phyloP scores from a whole-genome alignment of 352 stramenopile species.

The Aphanomyces stellatus region DNA sequence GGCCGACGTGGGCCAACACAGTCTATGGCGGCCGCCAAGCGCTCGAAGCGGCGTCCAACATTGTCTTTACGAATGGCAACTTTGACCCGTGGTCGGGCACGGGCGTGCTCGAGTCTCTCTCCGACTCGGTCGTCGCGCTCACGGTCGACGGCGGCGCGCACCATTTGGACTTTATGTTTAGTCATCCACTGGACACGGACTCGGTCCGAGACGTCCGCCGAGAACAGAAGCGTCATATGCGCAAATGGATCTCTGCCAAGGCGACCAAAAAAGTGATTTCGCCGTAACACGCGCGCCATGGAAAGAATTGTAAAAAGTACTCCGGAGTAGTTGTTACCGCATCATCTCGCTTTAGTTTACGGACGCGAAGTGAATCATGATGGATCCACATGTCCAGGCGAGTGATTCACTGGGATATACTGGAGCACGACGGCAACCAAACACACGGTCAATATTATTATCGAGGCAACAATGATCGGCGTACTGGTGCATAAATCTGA shows the following conservation, averaged over 20 bases:
- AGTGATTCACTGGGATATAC: too few relatives aligned
- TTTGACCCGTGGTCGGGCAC: constrained; percentile 90
- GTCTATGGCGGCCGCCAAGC: constrained; percentile 61
- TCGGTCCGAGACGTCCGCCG: constrained; percentile 63
- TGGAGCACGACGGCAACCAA: too few relatives aligned
- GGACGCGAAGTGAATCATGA: too few relatives aligned
- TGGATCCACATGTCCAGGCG: too few relatives aligned
- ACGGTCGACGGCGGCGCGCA: constrained; percentile 70
- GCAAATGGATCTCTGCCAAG: constrained; percentile 69
- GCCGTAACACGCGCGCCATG: too few relatives aligned
- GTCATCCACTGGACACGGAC: constrained; percentile 66
- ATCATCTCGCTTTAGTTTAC: too few relatives aligned
- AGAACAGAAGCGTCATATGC: constrained; percentile 69
- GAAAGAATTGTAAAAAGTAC: too few relatives aligned
- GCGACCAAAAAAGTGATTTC: too few relatives aligned
- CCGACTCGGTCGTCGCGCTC: constrained; percentile 42
- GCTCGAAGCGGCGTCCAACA: constrained; percentile 73
- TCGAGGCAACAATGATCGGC: too few relatives aligned
- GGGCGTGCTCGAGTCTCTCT: constrained; percentile 62
- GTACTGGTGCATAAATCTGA: too few relatives aligned
- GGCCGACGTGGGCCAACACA: constrained; percentile 58
- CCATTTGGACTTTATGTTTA: constrained; percentile 91
- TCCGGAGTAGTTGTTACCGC: too few relatives aligned
- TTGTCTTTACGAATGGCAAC: constrained; percentile 93
- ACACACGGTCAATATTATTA: too few relatives aligned